A percentile compares a stretch with the other conserved stretches of the same genome.
These are phyloP conservation scores for Dictyostelium discoideum DNA, from an alignment of 78 protist genomes.

Conservation along the genomic window DNA sequence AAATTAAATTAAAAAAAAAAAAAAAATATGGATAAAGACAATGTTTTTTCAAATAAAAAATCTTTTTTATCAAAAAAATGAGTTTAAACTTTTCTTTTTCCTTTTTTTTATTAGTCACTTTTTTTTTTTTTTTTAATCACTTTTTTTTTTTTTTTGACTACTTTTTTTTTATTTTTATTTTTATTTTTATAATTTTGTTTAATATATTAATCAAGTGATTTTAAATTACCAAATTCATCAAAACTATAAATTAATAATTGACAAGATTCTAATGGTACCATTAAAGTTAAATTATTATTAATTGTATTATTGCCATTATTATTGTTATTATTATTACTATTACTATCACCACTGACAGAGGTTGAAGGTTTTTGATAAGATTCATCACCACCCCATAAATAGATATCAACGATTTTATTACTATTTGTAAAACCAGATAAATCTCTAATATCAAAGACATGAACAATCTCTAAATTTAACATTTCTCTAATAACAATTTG, in stretches of 20 bases:
- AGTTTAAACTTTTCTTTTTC: background rate
- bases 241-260: conserved; percentile 56
- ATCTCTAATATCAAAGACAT: conserved; percentile 55
- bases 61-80: background rate
- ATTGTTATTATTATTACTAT: background rate
- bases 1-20: no score
- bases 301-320: no score
- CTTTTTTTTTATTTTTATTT: background rate
- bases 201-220: conserved; percentile 8
- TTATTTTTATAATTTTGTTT: background rate
- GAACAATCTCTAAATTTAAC: conserved; percentile 46
- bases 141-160: no score
- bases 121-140: background rate
- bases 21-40: no score
- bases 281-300: background rate
- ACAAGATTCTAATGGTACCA: conserved; percentile 59
- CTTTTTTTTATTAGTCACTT: no score
- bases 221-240: conserved; percentile 38
- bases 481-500: conserved; percentile 60
- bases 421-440: conserved; percentile 26
- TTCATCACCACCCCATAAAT: conserved; percentile 35
- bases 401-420: conserved; percentile 43
- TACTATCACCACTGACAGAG: background rate
- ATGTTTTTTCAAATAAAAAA: no score
- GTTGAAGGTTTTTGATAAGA: conserved; percentile 1